phyloP scores from a whole-genome alignment of 1,139 yeast genomes.

The Zygosaccharomyces sapae region DNA sequence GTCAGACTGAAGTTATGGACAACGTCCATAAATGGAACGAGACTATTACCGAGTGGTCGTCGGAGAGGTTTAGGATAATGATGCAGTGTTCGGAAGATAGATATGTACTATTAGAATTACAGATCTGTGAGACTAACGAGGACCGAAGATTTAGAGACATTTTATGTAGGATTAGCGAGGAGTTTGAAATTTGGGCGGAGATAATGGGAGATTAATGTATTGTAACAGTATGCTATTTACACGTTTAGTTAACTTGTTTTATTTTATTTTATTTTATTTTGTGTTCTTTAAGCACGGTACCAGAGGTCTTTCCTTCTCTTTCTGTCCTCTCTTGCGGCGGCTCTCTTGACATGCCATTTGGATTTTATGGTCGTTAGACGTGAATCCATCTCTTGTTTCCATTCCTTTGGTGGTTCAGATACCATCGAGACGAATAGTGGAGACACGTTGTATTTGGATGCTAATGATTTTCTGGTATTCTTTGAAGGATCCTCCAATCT shows the following conservation, averaged over 20 bases:
- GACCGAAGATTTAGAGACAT: conserved; percentile 25
- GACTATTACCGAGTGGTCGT: conserved; percentile 15
- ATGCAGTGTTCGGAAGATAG: conserved; percentile 19
- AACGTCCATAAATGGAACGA: conserved; percentile 17
- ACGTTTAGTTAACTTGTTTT: conserved; percentile 1
- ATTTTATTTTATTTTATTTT: background rate
- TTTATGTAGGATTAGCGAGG: conserved; percentile 29
- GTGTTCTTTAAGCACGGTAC: conserved; percentile 54
- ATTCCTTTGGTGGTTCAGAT: conserved; percentile 42
- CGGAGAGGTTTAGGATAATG: conserved; percentile 17
- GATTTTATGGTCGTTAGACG: conserved; percentile 43
- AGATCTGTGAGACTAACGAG: conserved; percentile 17
- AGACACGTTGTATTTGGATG: conserved; percentile 57
- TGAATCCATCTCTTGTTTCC: conserved; percentile 43
- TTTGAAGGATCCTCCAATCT: conserved; percentile 58
- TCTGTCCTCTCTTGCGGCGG: conserved; percentile 50
- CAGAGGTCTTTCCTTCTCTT: conserved; percentile 55
- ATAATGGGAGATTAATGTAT: conserved; percentile 21
- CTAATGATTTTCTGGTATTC: conserved; percentile 67
- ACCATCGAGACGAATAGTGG: conserved; percentile 52
- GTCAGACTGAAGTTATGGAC: conserved; percentile 21
- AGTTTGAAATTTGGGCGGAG: conserved; percentile 29
- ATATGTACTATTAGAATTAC: conserved; percentile 23
- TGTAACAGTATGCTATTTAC: conserved; percentile 17
- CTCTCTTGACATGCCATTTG: conserved; percentile 48